Evolutionary conservation across 2,329 filamentous ascomycete species (phyloP).

Genomic region (Fusarium piperis): DNA sequence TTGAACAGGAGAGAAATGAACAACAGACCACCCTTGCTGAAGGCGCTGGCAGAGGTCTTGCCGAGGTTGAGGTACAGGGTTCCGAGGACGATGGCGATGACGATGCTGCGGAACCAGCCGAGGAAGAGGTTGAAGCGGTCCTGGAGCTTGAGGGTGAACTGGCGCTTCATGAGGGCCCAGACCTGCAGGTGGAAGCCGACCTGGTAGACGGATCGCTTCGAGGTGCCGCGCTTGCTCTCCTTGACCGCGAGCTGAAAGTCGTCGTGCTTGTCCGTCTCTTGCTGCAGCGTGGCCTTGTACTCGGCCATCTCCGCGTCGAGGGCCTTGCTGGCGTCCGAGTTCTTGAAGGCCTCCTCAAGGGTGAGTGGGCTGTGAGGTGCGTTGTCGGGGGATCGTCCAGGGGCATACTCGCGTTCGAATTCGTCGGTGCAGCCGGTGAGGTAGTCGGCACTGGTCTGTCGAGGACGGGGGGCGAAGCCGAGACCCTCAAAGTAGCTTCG

Average conservation of each 20-base stretch:
- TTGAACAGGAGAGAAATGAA: slow-evolving; percentile 87
- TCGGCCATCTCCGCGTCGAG: slow-evolving; percentile 73
- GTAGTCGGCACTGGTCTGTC: slow-evolving; percentile 85
- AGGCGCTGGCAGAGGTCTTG: slow-evolving; percentile 73
- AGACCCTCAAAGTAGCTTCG: slow-evolving; percentile 79
- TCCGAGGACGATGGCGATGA: slow-evolving; percentile 81
- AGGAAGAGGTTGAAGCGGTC: slow-evolving; percentile 81
- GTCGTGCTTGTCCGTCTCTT: slow-evolving; percentile 74
- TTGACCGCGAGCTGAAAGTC: slow-evolving; percentile 80
- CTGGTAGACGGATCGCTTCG: slow-evolving; percentile 81
- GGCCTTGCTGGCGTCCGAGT: slow-evolving; percentile 66
- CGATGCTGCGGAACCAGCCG: slow-evolving; percentile 73
- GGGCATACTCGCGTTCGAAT: slow-evolving; percentile 81
- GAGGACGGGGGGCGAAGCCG: slow-evolving; percentile 77
- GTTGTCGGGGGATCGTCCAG: slow-evolving; percentile 71
- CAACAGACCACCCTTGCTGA: slow-evolving; percentile 82
- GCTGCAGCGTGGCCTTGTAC: slow-evolving; percentile 72
- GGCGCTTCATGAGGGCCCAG: slow-evolving; percentile 84
- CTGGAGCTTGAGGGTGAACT: slow-evolving; percentile 87
- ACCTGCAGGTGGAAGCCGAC: slow-evolving; percentile 86
- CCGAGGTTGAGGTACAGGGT: slow-evolving; percentile 81
- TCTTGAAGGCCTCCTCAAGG: slow-evolving; percentile 75
- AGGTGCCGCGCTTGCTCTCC: slow-evolving; percentile 81
- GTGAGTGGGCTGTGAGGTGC: slow-evolving; percentile 75
- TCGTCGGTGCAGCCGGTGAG: slow-evolving; percentile 84